Conservation (phyloP, 306 rosid species). For the Rubus idaeus region DNA sequence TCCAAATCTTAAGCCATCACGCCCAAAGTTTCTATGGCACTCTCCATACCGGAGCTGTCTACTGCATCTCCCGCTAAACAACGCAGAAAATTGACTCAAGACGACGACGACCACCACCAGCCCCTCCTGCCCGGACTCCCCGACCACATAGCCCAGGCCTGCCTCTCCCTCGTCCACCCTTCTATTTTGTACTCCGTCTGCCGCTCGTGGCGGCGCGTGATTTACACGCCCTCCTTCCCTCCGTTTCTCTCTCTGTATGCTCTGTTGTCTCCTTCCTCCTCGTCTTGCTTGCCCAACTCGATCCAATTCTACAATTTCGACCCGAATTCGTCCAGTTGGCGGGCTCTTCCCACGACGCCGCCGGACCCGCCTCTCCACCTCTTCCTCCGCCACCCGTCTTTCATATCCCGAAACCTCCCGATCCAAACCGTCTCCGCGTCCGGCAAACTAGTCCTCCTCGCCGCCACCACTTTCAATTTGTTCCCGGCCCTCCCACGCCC, state of each 20-base stretch:
- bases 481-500: slow-evolving; percentile 68
- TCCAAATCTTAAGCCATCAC: too few species aligned
- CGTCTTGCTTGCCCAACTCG: background rate
- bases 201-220: slow-evolving; percentile 14
- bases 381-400: slow-evolving; percentile 74
- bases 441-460: slow-evolving; percentile 59
- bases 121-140: slow-evolving; percentile 70
- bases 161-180: slow-evolving; percentile 37
- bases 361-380: slow-evolving; percentile 45
- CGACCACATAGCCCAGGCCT: slow-evolving; percentile 65
- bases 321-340: slow-evolving; percentile 61
- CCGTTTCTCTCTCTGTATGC: background rate
- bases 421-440: slow-evolving; percentile 59
- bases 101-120: slow-evolving; percentile 4
- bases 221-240: slow-evolving; percentile 12
- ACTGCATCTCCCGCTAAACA: background rate
- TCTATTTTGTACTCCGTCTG: background rate
- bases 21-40: background rate
- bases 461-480: slow-evolving; percentile 61
- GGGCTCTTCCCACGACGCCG: slow-evolving; percentile 45
- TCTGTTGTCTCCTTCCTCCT: background rate
- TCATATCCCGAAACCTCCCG: slow-evolving; percentile 71
- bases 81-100: slow-evolving; percentile 9
- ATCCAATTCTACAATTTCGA: slow-evolving; percentile 50
- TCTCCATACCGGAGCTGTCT: background rate